A percentile compares a stretch with the other conserved stretches of the same genome.
Conservation (phyloP, 805 yeast species). For the Candida parachauliodes region DNA sequence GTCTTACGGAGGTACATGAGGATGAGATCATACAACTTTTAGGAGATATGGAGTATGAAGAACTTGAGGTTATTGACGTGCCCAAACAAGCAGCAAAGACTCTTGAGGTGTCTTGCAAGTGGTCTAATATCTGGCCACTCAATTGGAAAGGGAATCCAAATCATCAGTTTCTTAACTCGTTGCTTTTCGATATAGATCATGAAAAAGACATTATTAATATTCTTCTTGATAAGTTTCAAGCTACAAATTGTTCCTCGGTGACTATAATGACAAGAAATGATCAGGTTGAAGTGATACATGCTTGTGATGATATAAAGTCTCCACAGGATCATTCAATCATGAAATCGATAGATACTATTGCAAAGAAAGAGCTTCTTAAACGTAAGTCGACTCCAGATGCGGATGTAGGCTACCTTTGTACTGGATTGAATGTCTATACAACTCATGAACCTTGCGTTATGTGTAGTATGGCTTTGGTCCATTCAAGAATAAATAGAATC, state of each 20-base stretch:
- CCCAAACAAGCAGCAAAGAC: conserved; percentile 68
- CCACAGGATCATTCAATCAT: conserved; percentile 75
- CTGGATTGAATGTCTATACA: conserved; percentile 72
- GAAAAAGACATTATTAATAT: conserved; percentile 29
- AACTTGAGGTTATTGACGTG: conserved; percentile 26
- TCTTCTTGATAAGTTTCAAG: conserved; percentile 10
- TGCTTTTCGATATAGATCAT: conserved; percentile 44
- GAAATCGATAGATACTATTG: conserved; percentile 63
- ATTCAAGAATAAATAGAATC: conserved; percentile 74
- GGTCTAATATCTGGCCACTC: conserved; percentile 86
- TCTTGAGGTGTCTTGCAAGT: conserved; percentile 58
- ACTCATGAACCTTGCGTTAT: conserved; percentile 96
- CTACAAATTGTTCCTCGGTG: not conserved
- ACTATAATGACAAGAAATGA: conserved; percentile 7
- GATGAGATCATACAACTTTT: conserved; percentile 14
- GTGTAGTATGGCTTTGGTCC: conserved; percentile 96
- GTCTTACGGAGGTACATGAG: conserved; percentile 28
- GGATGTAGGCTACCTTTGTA: conserved; percentile 58
- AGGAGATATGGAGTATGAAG: conserved; percentile 16
- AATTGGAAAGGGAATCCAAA: conserved; percentile 93
- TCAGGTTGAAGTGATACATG: conserved; percentile 2
- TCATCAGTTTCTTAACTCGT: conserved; percentile 61
- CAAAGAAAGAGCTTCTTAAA: conserved; percentile 46
- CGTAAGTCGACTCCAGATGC: conserved; percentile 19
- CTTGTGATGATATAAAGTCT: conserved; percentile 18